Percentiles rank a stretch among this genome's conserved stretches.
phyloP scores from a whole-genome alignment of 192 early-diverging fungal genomes.

The Neocallimastix lanati region DNA sequence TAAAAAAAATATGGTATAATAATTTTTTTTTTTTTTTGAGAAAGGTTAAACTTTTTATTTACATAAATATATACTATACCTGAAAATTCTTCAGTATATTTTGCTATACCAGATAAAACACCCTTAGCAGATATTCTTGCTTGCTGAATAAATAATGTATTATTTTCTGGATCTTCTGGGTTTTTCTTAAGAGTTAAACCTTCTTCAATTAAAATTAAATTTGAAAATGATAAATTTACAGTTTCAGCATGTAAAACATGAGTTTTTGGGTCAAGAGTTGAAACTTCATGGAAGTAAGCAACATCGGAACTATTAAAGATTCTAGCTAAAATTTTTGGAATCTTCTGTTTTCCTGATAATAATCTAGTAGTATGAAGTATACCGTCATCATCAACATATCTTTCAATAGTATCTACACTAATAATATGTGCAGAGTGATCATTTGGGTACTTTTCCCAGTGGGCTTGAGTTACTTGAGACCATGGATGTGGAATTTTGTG shows the following conservation, averaged over 20 bases:
- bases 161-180: conserved; percentile 5
- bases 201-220: conserved; percentile 70
- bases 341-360: conserved; percentile 67
- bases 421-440: conserved; percentile 75
- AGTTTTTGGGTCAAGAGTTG: conserved; percentile 60
- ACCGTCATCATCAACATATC: conserved; percentile 63
- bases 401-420: conserved; percentile 73
- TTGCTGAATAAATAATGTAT: conserved; percentile 52
- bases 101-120: conserved; percentile 22
- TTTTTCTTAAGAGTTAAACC: conserved; percentile 35
- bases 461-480: conserved; percentile 56
- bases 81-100: conserved; percentile 1
- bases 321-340: conserved; percentile 53
- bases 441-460: conserved; percentile 98
- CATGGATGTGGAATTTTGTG: conserved; percentile 69
- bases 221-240: conserved; percentile 69
- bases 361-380: conserved; percentile 80
- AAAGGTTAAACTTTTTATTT: no score
- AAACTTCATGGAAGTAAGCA: conserved; percentile 79
- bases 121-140: conserved; percentile 66
- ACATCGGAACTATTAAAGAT: conserved; percentile 19
- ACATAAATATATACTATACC: not conserved
- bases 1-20: no score
- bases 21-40: no score
- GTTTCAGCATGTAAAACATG: conserved; percentile 55